Conservation (phyloP, 2,329 filamentous ascomycete species). For the Torrubiella hemipterigena region DNA sequence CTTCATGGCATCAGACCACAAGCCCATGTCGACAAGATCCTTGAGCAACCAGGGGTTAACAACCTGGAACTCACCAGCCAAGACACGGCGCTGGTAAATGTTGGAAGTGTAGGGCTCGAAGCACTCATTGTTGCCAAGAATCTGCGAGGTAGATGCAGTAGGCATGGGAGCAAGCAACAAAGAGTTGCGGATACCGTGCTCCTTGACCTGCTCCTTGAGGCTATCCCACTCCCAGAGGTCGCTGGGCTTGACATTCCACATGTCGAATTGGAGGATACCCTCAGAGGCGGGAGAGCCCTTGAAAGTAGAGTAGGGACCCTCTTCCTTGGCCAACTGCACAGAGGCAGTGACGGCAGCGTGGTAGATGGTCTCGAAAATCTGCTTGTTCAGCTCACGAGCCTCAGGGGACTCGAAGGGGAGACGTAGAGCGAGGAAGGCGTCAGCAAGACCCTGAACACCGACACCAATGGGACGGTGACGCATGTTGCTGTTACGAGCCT, state of each 20-base stretch:
- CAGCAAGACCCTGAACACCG: slow-evolving; percentile 93
- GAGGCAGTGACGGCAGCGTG: slow-evolving; percentile 88
- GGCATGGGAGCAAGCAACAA: slow-evolving; percentile 95
- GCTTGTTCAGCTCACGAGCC: slow-evolving; percentile 85
- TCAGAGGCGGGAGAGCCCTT: slow-evolving; percentile 88
- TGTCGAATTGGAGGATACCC: slow-evolving; percentile 94
- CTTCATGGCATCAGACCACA: slow-evolving; percentile 99
- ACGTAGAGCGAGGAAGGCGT: slow-evolving; percentile 93
- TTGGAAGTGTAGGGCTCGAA: slow-evolving; percentile 99
- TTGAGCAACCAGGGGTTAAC: slow-evolving; percentile 98
- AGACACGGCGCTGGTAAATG: slow-evolving; percentile 96
- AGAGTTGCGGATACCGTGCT: slow-evolving; percentile 91
- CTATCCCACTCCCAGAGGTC: slow-evolving; percentile 94
- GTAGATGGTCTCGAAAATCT: slow-evolving; percentile 99
- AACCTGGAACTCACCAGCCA: slow-evolving; percentile 97
- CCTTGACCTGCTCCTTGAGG: slow-evolving; percentile 81
- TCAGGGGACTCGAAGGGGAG: slow-evolving; percentile 95
- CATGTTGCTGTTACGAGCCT: slow-evolving; percentile 94
- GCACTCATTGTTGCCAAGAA: slow-evolving; percentile 98
- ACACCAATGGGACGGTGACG: slow-evolving; percentile 92
- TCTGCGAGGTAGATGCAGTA: slow-evolving; percentile 93
- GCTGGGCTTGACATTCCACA: slow-evolving; percentile 91
- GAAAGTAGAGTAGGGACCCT: slow-evolving; percentile 82
- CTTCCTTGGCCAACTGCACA: slow-evolving; percentile 68
- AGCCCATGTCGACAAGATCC: slow-evolving; percentile 92